Percentiles rank a stretch among this genome's conserved stretches.
Evolutionary conservation across 139 green algal species (phyloP).

Genomic region (Chlorella sp.): DNA sequence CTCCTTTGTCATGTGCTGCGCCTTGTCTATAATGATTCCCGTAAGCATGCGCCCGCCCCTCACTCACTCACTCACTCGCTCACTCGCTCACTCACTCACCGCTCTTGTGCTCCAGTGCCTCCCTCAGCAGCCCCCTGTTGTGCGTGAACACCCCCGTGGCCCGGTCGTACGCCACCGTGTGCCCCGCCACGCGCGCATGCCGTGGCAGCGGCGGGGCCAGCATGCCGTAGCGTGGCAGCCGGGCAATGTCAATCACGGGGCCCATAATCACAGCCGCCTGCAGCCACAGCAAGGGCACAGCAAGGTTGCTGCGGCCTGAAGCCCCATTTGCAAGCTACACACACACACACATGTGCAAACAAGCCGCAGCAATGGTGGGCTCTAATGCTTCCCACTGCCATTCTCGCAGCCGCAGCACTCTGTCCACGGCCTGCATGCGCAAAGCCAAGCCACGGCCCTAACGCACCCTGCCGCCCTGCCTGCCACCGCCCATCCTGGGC

Average conservation of each 20-base stretch:
- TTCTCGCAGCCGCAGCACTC: too few species aligned
- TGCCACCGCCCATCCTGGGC: neutral
- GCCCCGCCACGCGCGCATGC: neutral
- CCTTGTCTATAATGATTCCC: too few species aligned
- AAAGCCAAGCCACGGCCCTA: conserved; percentile 5
- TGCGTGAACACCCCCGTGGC: conserved; percentile 25
- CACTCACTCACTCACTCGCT: neutral
- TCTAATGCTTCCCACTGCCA: too few species aligned
- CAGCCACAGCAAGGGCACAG: too few species aligned
- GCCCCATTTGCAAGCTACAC: too few species aligned
- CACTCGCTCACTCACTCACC: conserved; percentile 6
- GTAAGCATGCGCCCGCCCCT: neutral
- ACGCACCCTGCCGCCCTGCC: neutral
- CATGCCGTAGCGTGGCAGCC: conserved; percentile 33
- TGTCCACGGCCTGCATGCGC: too few species aligned
- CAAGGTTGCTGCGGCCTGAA: too few species aligned
- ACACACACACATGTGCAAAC: too few species aligned
- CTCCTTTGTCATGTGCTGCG: too few species aligned
- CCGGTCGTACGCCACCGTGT: conserved; percentile 13
- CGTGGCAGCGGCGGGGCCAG: conserved; percentile 23
- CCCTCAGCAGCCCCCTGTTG: conserved; percentile 28
- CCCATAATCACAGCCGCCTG: conserved; percentile 8
- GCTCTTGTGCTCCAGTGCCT: conserved; percentile 27
- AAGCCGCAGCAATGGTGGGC: too few species aligned
- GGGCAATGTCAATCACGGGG: conserved; percentile 39